phyloP scores from a whole-genome alignment of 2,329 filamentous ascomycete genomes.

The Nemania diffusa region DNA sequence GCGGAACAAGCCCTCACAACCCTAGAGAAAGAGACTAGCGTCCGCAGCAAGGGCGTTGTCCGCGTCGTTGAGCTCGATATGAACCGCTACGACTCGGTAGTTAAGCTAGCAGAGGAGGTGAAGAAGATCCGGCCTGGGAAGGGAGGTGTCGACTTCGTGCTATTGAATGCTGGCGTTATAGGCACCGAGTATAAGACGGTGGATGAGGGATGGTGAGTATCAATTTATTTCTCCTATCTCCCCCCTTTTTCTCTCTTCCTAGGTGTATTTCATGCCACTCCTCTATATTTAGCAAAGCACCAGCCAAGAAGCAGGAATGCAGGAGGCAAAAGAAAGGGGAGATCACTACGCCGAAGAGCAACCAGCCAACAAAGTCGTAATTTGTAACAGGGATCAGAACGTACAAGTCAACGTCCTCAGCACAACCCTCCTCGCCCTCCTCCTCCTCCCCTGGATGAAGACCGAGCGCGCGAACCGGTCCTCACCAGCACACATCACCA shows the following conservation, averaged over 20 bases:
- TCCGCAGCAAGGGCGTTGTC: conserved; percentile 37
- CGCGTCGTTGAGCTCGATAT: conserved; percentile 44
- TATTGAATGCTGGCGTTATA: conserved; percentile 45
- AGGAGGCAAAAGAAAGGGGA: neutral
- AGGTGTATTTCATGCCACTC: neutral
- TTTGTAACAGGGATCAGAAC: conserved; percentile 56
- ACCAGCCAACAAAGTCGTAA: neutral
- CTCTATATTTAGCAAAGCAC: neutral
- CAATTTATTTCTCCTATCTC: neutral
- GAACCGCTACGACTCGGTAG: conserved; percentile 43
- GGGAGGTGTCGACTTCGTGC: conserved; percentile 43
- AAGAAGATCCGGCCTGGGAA: conserved; percentile 37
- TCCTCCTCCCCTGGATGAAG: conserved; percentile 61
- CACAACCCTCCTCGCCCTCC: conserved; percentile 62
- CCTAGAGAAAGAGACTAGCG: conserved; percentile 47
- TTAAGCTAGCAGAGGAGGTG: conserved; percentile 40
- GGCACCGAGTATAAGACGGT: conserved; percentile 37
- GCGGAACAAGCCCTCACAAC: conserved; percentile 52
- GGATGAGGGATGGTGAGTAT: conserved; percentile 46
- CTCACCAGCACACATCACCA: conserved; percentile 42
- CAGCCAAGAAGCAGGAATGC: neutral
- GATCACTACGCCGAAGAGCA: neutral
- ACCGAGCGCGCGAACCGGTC: conserved; percentile 40
- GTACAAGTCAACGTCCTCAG: conserved; percentile 70
- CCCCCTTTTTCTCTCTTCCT: neutral